Conservation (phyloP, 2,329 filamentous ascomycete genomes). For the Colletotrichum eleusines region DNA sequence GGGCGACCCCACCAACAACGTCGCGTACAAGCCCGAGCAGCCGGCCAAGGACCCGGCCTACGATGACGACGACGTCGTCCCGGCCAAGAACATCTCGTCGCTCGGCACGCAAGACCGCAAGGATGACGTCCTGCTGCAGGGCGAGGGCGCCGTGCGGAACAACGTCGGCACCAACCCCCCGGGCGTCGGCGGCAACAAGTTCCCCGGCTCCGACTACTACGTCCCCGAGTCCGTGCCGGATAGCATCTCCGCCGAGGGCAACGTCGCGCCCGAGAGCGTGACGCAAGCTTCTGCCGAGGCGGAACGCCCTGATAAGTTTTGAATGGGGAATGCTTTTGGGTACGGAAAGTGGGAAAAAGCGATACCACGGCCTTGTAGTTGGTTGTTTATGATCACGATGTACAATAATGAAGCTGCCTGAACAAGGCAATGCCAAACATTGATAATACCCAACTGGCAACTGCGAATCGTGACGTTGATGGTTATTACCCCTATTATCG, state of each 20-base stretch:
- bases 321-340: neutral
- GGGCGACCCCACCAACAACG: conserved; percentile 59
- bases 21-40: conserved; percentile 55
- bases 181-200: conserved; percentile 53
- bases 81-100: conserved; percentile 41
- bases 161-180: conserved; percentile 54
- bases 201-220: conserved; percentile 57
- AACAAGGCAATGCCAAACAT: neutral
- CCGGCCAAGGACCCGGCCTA: conserved; percentile 48
- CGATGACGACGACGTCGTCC: conserved; percentile 54
- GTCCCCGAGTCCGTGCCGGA: conserved; percentile 56
- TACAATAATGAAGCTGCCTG: conserved; percentile 20
- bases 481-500: neutral
- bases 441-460: neutral
- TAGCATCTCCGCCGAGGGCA: conserved; percentile 50
- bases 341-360: conserved; percentile 3
- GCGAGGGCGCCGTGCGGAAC: conserved; percentile 52
- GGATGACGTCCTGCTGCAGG: conserved; percentile 44
- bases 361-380: conserved; percentile 21
- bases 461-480: neutral
- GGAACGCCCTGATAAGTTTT: conserved; percentile 40
- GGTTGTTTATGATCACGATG: conserved; percentile 24
- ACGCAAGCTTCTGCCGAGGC: conserved; percentile 51
- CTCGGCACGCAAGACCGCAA: conserved; percentile 35
- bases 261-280: conserved; percentile 56